Conservation (phyloP, 2,329 filamentous ascomycete species). For the Rhynchosporium agropyri region DNA sequence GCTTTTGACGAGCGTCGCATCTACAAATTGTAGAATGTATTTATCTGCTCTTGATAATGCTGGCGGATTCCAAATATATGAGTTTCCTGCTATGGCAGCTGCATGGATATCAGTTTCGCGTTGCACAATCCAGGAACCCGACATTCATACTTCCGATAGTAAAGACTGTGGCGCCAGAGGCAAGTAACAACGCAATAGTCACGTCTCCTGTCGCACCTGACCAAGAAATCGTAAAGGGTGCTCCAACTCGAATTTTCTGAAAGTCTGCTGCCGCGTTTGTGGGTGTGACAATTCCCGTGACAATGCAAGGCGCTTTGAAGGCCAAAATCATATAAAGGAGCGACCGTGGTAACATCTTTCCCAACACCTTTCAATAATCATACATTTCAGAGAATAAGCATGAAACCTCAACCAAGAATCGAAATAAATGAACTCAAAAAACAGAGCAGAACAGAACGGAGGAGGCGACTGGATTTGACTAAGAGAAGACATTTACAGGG, state of each 20-base stretch:
- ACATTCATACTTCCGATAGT: slow-evolving; percentile 10
- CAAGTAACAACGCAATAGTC: slow-evolving; percentile 12
- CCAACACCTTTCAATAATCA: slow-evolving; percentile 1
- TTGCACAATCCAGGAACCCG: slow-evolving; percentile 6
- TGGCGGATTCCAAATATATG: slow-evolving; percentile 17
- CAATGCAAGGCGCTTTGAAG: slow-evolving; percentile 2
- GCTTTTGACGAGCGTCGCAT: slow-evolving; percentile 11
- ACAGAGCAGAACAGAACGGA: neutral
- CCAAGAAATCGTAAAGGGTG: slow-evolving; percentile 16
- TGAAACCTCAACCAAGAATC: neutral
- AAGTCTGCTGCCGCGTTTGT: slow-evolving; percentile 17
- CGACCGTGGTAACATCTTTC: slow-evolving; percentile 13
- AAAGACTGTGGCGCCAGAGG: slow-evolving; percentile 10
- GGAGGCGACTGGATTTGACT: slow-evolving; percentile 8
- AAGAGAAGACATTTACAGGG: slow-evolving; percentile 9
- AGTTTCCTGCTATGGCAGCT: slow-evolving; percentile 11
- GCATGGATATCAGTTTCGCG: neutral
- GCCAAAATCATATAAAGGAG: slow-evolving; percentile 17
- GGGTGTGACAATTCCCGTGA: slow-evolving; percentile 5
- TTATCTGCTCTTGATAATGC: slow-evolving; percentile 15
- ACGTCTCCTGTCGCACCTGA: slow-evolving; percentile 17
- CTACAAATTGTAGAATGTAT: slow-evolving; percentile 17
- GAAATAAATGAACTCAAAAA: slow-evolving; percentile 1
- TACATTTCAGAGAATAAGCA: neutral
- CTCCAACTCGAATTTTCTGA: slow-evolving; percentile 9